Evolutionary conservation across 139 green algal genomes (phyloP).

Genomic region (Chlamydomonas urium): DNA sequence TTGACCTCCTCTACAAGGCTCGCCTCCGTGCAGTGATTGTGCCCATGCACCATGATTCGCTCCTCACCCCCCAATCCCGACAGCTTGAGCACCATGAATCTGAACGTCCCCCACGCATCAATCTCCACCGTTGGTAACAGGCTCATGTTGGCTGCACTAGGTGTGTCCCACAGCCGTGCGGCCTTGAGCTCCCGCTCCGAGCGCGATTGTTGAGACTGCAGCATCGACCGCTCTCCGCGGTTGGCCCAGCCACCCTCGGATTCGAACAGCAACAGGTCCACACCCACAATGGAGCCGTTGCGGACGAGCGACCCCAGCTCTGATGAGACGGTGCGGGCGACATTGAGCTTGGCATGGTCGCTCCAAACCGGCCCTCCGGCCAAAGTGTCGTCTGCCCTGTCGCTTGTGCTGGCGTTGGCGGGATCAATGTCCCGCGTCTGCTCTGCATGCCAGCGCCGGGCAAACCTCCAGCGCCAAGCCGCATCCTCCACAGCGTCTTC

Average conservation of each 20-base stretch:
- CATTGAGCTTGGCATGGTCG: conserved; percentile 17
- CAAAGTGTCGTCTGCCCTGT: conserved; percentile 44
- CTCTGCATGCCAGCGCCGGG: conserved; percentile 47
- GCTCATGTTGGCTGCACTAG: not conserved
- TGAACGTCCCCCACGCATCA: conserved; percentile 58
- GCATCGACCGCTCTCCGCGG: not conserved
- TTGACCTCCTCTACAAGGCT: conserved; percentile 43
- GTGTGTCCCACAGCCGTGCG: not conserved
- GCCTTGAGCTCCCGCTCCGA: conserved; percentile 42
- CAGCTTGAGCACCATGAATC: conserved; percentile 47
- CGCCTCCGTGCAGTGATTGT: conserved; percentile 48
- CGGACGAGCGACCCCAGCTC: conserved; percentile 1
- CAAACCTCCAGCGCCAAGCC: conserved; percentile 53
- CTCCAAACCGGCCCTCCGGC: conserved; percentile 24
- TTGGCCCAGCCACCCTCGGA: not conserved
- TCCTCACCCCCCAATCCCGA: conserved; percentile 32
- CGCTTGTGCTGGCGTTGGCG: conserved; percentile 4
- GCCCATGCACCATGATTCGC: conserved; percentile 61
- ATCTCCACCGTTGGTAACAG: conserved; percentile 54
- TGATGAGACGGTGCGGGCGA: conserved; percentile 1
- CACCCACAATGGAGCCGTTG: too few species aligned
- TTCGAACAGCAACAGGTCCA: too few species aligned
- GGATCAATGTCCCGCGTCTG: conserved; percentile 25
- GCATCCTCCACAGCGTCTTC: conserved; percentile 29
- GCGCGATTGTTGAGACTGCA: conserved; percentile 25